Base-by-base conservation (phyloP, 257 asterid genomes). In the Nicotiana sylvestris region DNA sequence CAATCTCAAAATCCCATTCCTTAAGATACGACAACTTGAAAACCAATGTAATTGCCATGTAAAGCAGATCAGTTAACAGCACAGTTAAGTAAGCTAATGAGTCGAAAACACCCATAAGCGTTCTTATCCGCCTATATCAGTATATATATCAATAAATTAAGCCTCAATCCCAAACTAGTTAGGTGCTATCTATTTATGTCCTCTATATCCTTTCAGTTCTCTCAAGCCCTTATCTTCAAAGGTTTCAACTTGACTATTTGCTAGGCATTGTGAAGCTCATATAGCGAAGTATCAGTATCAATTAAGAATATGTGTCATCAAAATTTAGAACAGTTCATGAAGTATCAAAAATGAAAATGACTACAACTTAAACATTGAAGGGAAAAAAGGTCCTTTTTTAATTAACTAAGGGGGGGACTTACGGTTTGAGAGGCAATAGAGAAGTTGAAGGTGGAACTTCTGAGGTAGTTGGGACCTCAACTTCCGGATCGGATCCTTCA, bases 341-440 rank as follows among this genome's bases (percentile, higher is more conserved):
- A 10, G 57, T 53, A 57, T 57, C 10, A 57, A 57, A 16, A 17
- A 21, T 12, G 32, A 8, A 21, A 61, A 61, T 21, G 32, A 61
- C 10, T 18, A 66, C 25, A 72, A 46, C 60, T 72, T 72, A 46
- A 66, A 49, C 15, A 49, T 39, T n/a, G 11, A 43, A 10, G 15
- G 9, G 0, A 3, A 74, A 65, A 49, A 49, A 7, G 62, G 15
- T 7, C 12, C 32, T 3, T 61, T 61, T 61, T 21, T 61, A 2
- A 13, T 15, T 18, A 60, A 60, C n/a, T n/a, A 60, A n/a, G 21
- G 10, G 11, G 10, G 60, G 21, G n/a, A 86, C 97, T 92, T 83
- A 94, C 98, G 89, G 76, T 46, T 88, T 88, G 83, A 85, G 46
- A 5, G 91, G 87, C 89, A 89, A 66, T 3, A 88, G 93, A 72